A percentile compares a stretch with the other conserved stretches of the same genome.
Conservation (phyloP, 768 basidiomycete genomes). For the Nevesoporus exiguus region DNA sequence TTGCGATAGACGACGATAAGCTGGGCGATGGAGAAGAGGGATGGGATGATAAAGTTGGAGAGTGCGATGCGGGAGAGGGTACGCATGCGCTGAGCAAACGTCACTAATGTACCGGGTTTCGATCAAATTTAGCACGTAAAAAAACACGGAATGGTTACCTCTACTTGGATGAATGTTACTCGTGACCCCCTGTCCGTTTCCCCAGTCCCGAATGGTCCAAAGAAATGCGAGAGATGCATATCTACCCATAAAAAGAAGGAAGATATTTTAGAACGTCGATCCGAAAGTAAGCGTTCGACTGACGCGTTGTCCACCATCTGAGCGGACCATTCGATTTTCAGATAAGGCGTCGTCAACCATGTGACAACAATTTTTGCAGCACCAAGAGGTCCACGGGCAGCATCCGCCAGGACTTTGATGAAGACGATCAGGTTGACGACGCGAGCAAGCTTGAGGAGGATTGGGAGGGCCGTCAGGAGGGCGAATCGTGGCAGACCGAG, state of each 20-base stretch:
- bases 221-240: slow-evolving; percentile 17
- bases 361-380: slow-evolving; percentile 7
- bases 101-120: slow-evolving; percentile 1
- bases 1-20: slow-evolving; percentile 28
- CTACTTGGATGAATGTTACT: slow-evolving; percentile 16
- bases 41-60: slow-evolving; percentile 33
- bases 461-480: slow-evolving; percentile 19
- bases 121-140: background rate
- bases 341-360: slow-evolving; percentile 26
- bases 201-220: slow-evolving; percentile 22
- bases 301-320: slow-evolving; percentile 32
- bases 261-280: background rate
- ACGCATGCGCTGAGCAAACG: slow-evolving; percentile 23
- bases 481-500: slow-evolving; percentile 18
- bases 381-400: slow-evolving; percentile 18
- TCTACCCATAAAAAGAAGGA: background rate
- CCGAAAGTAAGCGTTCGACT: background rate
- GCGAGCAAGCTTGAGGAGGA: slow-evolving; percentile 30
- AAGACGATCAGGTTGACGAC: slow-evolving; percentile 29
- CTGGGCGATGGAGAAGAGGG: slow-evolving; percentile 30
- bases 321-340: slow-evolving; percentile 33
- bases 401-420: slow-evolving; percentile 20
- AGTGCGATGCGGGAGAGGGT: slow-evolving; percentile 30
- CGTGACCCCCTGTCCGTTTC: slow-evolving; percentile 12
- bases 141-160: background rate